These are phyloP conservation scores for Groenewaldozyma auringiensis DNA, from an alignment of 1,139 yeast species.

Conservation along the genomic window DNA sequence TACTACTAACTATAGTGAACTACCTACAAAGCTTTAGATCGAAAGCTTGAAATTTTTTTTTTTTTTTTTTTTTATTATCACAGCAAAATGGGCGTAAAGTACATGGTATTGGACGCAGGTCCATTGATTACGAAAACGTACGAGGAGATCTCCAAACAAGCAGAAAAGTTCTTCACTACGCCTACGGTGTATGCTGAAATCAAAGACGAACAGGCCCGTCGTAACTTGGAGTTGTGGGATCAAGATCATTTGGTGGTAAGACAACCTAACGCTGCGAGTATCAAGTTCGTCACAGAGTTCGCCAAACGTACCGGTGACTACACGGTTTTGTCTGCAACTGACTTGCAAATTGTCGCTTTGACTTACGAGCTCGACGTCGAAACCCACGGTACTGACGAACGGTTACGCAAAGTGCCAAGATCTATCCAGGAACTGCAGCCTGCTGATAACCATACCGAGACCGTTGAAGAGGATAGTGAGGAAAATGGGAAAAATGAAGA, in stretches of 20 bases:
- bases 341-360: conserved; percentile 84
- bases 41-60: neutral
- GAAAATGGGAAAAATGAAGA: conserved; percentile 8
- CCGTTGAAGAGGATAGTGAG: conserved; percentile 13
- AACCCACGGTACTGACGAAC: conserved; percentile 56
- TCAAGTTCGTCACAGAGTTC: conserved; percentile 62
- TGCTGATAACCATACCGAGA: conserved; percentile 14
- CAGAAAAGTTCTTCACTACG: conserved; percentile 68
- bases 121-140: conserved; percentile 85
- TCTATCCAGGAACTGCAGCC: conserved; percentile 10
- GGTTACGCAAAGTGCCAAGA: conserved; percentile 53
- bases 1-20: too few relatives aligned
- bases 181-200: conserved; percentile 88
- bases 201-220: conserved; percentile 76
- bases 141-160: conserved; percentile 63
- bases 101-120: conserved; percentile 80
- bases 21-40: too few relatives aligned
- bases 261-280: conserved; percentile 64
- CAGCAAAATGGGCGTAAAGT: neutral
- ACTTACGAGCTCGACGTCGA: conserved; percentile 82
- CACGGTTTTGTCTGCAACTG: conserved; percentile 79
- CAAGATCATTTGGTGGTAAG: conserved; percentile 40
- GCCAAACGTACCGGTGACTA: conserved; percentile 89
- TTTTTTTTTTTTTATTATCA: too few relatives aligned
- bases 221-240: conserved; percentile 71